Percentiles rank a stretch among this genome's conserved stretches.
Conservation (phyloP, 352 stramenopile species). For the Aphanomyces stellatus region DNA sequence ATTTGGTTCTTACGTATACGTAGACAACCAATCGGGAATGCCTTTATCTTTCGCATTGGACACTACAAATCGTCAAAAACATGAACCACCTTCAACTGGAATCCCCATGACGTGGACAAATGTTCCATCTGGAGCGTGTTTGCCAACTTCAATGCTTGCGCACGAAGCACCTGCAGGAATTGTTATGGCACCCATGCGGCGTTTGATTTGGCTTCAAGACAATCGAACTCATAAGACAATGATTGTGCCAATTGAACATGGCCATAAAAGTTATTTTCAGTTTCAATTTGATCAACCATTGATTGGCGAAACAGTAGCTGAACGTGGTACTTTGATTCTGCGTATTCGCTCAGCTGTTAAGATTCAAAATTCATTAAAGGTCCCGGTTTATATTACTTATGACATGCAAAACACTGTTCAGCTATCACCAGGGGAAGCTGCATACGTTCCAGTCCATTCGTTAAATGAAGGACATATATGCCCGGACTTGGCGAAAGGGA, state of each 20-base stretch:
- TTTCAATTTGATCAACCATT: conserved; percentile 57
- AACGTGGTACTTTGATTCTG: conserved; percentile 75
- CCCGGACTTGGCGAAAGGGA: conserved; percentile 18
- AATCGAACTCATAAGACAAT: conserved; percentile 47
- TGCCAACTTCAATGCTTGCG: conserved; percentile 69
- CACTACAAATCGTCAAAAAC: too few relatives aligned
- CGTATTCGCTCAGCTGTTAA: conserved; percentile 71
- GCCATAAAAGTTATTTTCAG: conserved; percentile 76
- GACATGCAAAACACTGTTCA: conserved; percentile 10
- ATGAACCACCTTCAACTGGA: too few relatives aligned
- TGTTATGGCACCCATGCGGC: conserved; percentile 61
- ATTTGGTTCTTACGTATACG: conserved; percentile 76
- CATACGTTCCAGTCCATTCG: conserved; percentile 78
- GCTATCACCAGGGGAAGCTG: conserved; percentile 20
- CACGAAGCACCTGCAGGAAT: conserved; percentile 76
- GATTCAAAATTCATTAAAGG: conserved; percentile 58
- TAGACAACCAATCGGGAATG: conserved; percentile 81
- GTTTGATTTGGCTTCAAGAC: conserved; percentile 64
- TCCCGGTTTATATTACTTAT: conserved; percentile 71
- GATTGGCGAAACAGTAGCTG: conserved; percentile 77
- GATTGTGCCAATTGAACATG: conserved; percentile 80
- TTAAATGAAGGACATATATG: conserved; percentile 57
- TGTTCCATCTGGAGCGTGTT: conserved; percentile 48
- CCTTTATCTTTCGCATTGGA: conserved; percentile 71
- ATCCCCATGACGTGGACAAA: conserved; percentile 67